Base-by-base conservation (phyloP, 176 grass and related monocot genomes). In the Phoenix dactylifera region DNA sequence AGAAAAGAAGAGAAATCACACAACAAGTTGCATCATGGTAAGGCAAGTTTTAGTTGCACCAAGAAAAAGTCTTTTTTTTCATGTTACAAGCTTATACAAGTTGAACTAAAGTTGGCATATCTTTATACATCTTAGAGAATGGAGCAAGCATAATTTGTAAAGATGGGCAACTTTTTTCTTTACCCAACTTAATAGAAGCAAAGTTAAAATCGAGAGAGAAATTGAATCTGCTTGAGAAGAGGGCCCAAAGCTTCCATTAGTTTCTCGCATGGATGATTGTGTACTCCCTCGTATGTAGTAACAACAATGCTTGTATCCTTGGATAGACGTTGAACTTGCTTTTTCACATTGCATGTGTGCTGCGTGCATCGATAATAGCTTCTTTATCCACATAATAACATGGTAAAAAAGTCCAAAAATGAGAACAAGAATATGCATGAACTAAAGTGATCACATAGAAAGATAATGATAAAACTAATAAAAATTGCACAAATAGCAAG, bases 321-420 rank as follows among this genome's bases (percentile, higher is more conserved):
- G 24, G 90, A 72, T n/a, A 89, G 62, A 51, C 90, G 90, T 51
- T 95, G 90, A 18, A 89, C 85, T 63, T 95, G 85, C 63, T 95
- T 95, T 74, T 95, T 95, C 54, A 95, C 90, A 23, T 81, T 86
- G 85, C 90, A 95, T 1, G 90, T 73, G 70, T 86, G 85, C 30
- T 95, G 90, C 4, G 90, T 89, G 79, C 89, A 95, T 51, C 85
- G 75, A 48, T 95, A 95, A 63, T 95, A 95, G 82, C 89, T 95
- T 78, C 89, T 95, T 62, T 12, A 60, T 81, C 18, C 55, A 63
- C 14, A 55, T 22, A 54, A 15, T 19, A 12, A 14, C 6, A 44
- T 12, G 10, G 1, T 35, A 35, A 32, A 1, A 39, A 44, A 44
- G 12, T 44, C 2, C 10, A 44, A 44, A 44, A 0, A 44, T 44